phyloP scores from a whole-genome alignment of 805 yeast species.

The Komagataella ulmi region DNA sequence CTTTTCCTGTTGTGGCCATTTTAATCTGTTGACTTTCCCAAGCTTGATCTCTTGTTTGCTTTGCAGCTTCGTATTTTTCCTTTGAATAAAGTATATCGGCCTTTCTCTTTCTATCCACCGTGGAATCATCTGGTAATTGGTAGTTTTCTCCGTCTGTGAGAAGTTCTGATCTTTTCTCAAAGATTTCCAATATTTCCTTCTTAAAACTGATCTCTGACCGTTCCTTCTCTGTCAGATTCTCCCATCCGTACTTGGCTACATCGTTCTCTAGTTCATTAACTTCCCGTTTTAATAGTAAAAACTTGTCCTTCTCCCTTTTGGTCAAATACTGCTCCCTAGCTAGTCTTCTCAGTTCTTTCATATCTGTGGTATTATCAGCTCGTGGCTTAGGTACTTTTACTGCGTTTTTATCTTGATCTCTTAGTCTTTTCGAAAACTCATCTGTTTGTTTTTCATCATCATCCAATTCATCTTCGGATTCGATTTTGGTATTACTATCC shows the following conservation, averaged over 20 bases:
- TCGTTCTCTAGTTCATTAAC: slow-evolving; percentile 35
- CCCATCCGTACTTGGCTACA: slow-evolving; percentile 39
- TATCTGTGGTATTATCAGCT: slow-evolving; percentile 4
- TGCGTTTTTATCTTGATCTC: not conserved
- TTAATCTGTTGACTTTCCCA: slow-evolving; percentile 44
- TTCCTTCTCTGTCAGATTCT: slow-evolving; percentile 31
- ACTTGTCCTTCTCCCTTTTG: slow-evolving; percentile 33
- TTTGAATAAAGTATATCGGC: slow-evolving; percentile 31
- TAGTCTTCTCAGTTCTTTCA: slow-evolving; percentile 22
- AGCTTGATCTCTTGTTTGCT: slow-evolving; percentile 7
- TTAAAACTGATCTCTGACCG: slow-evolving; percentile 37
- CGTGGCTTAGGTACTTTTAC: not conserved
- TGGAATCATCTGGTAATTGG: slow-evolving; percentile 46
- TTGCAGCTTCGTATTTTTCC: slow-evolving; percentile 12
- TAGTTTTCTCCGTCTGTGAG: slow-evolving; percentile 26
- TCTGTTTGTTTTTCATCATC: not conserved
- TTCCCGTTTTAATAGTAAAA: slow-evolving; percentile 29
- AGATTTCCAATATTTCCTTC: slow-evolving; percentile 30
- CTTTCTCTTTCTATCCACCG: slow-evolving; percentile 41
- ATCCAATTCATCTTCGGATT: not conserved
- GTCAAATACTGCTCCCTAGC: slow-evolving; percentile 36
- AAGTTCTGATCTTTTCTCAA: slow-evolving; percentile 24
- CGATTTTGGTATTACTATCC: not conserved
- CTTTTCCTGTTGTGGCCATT: not conserved
- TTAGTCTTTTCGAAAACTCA: not conserved